phyloP scores from a whole-genome alignment of 1,284 basidiomycete genomes.

The Apiotrichum veenhuisii region DNA sequence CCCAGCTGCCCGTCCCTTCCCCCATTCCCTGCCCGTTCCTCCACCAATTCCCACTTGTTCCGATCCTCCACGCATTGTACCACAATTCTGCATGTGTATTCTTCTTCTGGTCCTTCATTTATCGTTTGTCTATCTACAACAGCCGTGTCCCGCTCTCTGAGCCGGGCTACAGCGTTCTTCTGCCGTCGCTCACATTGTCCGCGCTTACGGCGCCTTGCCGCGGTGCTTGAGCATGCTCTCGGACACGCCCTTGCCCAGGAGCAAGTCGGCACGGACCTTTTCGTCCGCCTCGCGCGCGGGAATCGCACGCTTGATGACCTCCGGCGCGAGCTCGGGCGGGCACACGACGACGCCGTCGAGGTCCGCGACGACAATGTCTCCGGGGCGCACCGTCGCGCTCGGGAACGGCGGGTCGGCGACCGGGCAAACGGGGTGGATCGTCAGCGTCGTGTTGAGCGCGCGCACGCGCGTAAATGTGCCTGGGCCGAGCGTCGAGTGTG shows the following conservation, averaged over 20 bases:
- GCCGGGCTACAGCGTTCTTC: too few relatives aligned
- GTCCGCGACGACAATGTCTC: slow-evolving; percentile 81
- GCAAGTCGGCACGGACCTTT: slow-evolving; percentile 71
- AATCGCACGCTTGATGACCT: slow-evolving; percentile 61
- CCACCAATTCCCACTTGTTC: neutral
- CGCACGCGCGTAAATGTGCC: slow-evolving; percentile 80
- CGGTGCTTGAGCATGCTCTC: slow-evolving; percentile 66
- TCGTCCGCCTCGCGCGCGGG: slow-evolving; percentile 67
- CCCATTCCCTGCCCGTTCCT: too few relatives aligned
- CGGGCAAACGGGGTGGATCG: slow-evolving; percentile 51
- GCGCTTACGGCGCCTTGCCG: slow-evolving; percentile 18
- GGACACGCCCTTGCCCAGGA: slow-evolving; percentile 66
- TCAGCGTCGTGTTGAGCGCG: slow-evolving; percentile 68
- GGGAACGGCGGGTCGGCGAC: slow-evolving; percentile 37
- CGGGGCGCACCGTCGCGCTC: slow-evolving; percentile 63
- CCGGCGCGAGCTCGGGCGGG: slow-evolving; percentile 57
- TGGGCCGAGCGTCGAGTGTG: slow-evolving; percentile 62
- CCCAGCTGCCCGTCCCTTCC: too few relatives aligned
- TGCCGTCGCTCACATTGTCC: neutral
- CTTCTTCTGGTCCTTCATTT: neutral
- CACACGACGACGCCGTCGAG: slow-evolving; percentile 86
- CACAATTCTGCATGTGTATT: neutral
- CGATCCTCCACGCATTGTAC: too few relatives aligned
- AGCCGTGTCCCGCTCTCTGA: neutral
- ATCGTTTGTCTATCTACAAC: neutral